Evolutionary conservation across 1,284 basidiomycete species (phyloP), one percentile per base, ranked within the genome.

Genomic region (Boletus hoseneyae): DNA sequence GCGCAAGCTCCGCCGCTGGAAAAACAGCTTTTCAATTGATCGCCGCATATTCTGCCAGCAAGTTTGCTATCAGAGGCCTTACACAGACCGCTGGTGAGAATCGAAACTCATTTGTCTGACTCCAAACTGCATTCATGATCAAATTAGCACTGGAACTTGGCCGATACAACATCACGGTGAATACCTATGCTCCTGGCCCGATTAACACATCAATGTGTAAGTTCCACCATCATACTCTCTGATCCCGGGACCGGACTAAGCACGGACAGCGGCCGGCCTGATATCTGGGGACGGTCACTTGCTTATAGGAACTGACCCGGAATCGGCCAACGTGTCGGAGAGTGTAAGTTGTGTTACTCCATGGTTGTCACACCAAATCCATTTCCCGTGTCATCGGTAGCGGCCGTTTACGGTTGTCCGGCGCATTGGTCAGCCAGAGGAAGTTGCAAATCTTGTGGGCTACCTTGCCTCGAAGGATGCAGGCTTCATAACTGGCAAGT

Each of bases 41-140:
- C 7, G 10, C 36, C 12, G 46, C 50, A 12, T 65, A 66, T 50
- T 49, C 23, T 8, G 57, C 67, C 10, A 65, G 56, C 49, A 70
- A 70, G 41, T 68, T 67, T 38, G 66, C 68, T 7, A 19, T 70
- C 12, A 55, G 61, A 40, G 68, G 67, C 8, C 55, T 70, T 4
- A 61, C 62, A 1, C 62, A 63, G 27, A 10, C 30, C 2, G 60
- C 60, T 3, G 62, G 64, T 66, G 13, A 45, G 32, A 4, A 18
- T 23, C 3, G 1, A 9, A 16, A 11, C 4, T 13, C 10, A 7
- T n/a, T 30, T 7, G 6, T 36, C 10, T 30, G 29, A 1, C 4
- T 10, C 16, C 15, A 4, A 3, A 33, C 16, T 27, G 11, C 23
- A 9, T 25, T 9, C 9, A 23, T 67, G 11, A 41, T 38, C 15